Base-by-base conservation (phyloP, 805 yeast species). In the Candida insectorum region DNA sequence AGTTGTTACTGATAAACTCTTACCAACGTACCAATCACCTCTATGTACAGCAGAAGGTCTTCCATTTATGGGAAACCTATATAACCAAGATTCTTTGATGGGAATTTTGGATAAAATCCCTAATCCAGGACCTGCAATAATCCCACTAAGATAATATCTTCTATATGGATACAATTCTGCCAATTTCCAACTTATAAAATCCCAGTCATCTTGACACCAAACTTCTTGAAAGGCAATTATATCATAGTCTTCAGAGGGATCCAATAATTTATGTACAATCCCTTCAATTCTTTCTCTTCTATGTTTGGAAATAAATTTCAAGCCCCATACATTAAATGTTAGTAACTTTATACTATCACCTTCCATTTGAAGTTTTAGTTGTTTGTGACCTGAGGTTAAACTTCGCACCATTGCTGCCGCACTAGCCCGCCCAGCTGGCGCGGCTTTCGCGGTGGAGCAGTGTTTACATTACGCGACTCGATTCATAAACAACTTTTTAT, bases 1-100 rank as follows among this genome's bases (percentile, higher is more conserved):
- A 11, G 60, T 38, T 0, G 95, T 83, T 3, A 87, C 77, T 1
- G 95, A 83, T 13, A 87, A 75, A 6, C 91, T 74, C 54, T 93
- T 93, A 6, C 98, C 98, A 15, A 93, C 98, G 45, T 76, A 86
- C 96, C 97, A 93, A 56, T 93, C 98, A 23, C 98, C 98, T 38
- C 97, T 66, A 64, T 77, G 82, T 43, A 93, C 81, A 0, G 98
- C 98, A 26, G 87, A 77, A 2, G 97, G 95, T 32, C 96, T 68
- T 2, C 98, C 98, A 56, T 91, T 93, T 41, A 93, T 75, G 0
- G 97, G 95, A 52, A 86, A 93, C 14, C 95, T 65, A 52, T 85
- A 83, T 29, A 93, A 58, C 51, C 83, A 85, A 0, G 96, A 77
- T 11, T 79, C 75, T 30, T 72, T 81, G 23, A 93, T 87, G 3